Evolutionary conservation across 495 filamentous ascomycete genomes (phyloP), one percentile per base, ranked within the genome.

Genomic region (Penicillium paxilli): DNA sequence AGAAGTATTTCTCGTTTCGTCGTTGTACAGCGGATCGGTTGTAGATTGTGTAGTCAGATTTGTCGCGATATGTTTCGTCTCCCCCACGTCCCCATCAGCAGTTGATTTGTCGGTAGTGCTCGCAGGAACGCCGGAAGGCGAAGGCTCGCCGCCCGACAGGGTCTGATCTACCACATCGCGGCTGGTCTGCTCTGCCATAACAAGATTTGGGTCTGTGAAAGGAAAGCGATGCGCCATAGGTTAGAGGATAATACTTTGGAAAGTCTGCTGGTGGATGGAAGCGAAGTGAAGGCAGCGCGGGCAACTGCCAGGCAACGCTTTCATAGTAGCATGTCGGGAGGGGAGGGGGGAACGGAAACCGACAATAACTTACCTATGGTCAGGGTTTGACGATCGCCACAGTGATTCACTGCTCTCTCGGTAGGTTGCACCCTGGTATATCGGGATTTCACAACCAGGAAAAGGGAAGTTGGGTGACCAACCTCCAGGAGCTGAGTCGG

Each of bases 121-220:
- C 82, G 80, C 84, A 86, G 80, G 74, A 80, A 80, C 84, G 82
- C 84, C 86, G 83, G 84, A 83, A 76, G 81, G 80, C 83, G 83
- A 84, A 73, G 71, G 65, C 67, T 83, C 83, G 83, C 85, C 83
- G 80, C 84, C 82, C 86, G 85, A 88, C 86, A 76, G 77, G 77
- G 80, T 80, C 83, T 85, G 76, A 78, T 86, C 81, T 87, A 88
- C 85, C 86, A 88, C 86, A 89, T 89, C 81, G 77, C 85, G 83
- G 79, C 70, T 75, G 69, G 70, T 82, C 81, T 84, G 83, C 84
- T 88, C 85, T 88, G 86, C 86, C 86, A 89, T 89, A 87, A 87
- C 86, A 88, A 86, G 79, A 70, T 77, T 75, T 71, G 81, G 73
- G 68, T 76, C 85, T 88, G 75, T 62, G 54, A 28, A 52, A 47